Conservation (phyloP, 2,329 filamentous ascomycete species). For the Talaromyces atroroseus region DNA sequence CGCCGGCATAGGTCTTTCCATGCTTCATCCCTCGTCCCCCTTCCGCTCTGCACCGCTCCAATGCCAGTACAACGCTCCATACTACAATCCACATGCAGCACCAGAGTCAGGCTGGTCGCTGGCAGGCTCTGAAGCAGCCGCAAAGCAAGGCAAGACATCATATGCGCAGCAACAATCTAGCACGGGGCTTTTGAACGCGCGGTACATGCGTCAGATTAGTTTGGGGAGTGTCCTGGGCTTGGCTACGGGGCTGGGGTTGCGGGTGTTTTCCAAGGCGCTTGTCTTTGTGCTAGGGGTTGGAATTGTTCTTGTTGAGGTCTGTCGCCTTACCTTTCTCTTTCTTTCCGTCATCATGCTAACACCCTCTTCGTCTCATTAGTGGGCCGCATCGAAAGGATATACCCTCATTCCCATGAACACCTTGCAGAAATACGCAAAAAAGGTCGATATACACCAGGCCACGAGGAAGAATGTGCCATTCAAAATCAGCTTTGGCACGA, state of each 20-base stretch:
- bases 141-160: slow-evolving; percentile 23
- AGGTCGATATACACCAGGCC: slow-evolving; percentile 33
- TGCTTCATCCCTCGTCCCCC: slow-evolving; percentile 31
- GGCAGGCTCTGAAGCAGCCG: slow-evolving; percentile 15
- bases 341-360: neutral
- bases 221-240: slow-evolving; percentile 42
- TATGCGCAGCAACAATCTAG: slow-evolving; percentile 8
- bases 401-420: slow-evolving; percentile 38
- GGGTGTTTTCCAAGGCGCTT: slow-evolving; percentile 41
- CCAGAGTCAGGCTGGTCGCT: slow-evolving; percentile 25
- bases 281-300: slow-evolving; percentile 41
- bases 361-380: slow-evolving; percentile 23
- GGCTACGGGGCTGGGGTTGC: slow-evolving; percentile 37
- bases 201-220: slow-evolving; percentile 41
- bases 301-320: slow-evolving; percentile 41
- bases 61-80: slow-evolving; percentile 32
- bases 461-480: slow-evolving; percentile 39
- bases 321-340: neutral
- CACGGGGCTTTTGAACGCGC: slow-evolving; percentile 25
- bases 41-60: slow-evolving; percentile 31
- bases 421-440: slow-evolving; percentile 39
- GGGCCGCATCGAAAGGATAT: slow-evolving; percentile 43
- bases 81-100: slow-evolving; percentile 17
- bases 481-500: slow-evolving; percentile 42
- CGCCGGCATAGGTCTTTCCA: slow-evolving; percentile 29